Base-by-base conservation (phyloP, 352 stramenopile genomes). In the Globisporangium camurandrum region DNA sequence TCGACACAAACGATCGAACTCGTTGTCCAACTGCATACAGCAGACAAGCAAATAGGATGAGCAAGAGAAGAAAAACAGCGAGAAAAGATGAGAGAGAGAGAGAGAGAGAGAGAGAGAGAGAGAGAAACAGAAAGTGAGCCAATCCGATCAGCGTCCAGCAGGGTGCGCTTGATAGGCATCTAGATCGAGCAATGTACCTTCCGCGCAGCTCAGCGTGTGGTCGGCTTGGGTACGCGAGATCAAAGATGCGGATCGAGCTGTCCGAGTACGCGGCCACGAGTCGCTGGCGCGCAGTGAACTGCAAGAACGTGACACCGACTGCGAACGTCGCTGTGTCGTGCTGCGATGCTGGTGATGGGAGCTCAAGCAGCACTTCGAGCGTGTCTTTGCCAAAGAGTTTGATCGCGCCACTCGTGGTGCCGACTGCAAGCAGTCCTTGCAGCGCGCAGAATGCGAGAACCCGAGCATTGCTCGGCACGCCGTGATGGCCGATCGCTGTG, bases 1-100 rank as follows among this genome's bases (percentile, higher is more conserved):
- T 89, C 78, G 1, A 92, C 44, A 37, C 60, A 73, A 45, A 69
- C 83, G 58, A 89, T 64, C 27, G 67, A 64, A 54, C 67, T 75
- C n/a, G 65, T 73, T 2, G 77, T 92, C 81, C 81, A 92, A 26
- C 60, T 81, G 45, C 17, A n/a, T n/a, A n/a, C n/a, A n/a, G n/a
- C n/a, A n/a, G n/a, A n/a, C n/a, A n/a, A n/a, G n/a, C n/a, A n/a
- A n/a, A n/a, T n/a, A n/a, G n/a, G n/a, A n/a, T n/a, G n/a, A n/a
- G n/a, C n/a, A n/a, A n/a, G n/a, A n/a, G n/a, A n/a, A n/a, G 22
- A 8, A 8, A 52, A 20, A 24, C 8, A 49, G 10, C 40, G 12
- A 31, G 16, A 33, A 10, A 23, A 20, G 6, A 11, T 34, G 30
- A 17, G 22, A 38, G n/a, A n/a, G n/a, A n/a, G n/a, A n/a, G n/a